Evolutionary conservation across 1,139 yeast species (phyloP), one percentile per base, ranked within the genome.

Genomic region (Lodderomyces jiufengensis): DNA sequence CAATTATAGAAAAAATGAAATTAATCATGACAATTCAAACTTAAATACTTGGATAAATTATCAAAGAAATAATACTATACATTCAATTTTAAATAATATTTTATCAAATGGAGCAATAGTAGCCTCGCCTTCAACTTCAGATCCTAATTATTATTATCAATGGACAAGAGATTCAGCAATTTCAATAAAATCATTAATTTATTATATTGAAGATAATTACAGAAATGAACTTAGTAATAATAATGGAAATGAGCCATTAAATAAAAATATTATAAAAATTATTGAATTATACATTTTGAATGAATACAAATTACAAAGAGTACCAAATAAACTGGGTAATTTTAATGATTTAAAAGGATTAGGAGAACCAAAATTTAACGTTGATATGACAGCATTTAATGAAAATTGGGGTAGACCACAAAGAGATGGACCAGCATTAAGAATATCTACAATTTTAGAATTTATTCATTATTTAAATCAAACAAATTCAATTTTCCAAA

Each of bases 341-440:
- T 80, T 80, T 53, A 41, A 43, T 1, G 44, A 41, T 27, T 57
- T 68, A 38, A 54, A 63, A 29, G 88, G 88, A 3, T 66, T 90
- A 25, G 97, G 97, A 1, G 97, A 90, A 54, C 97, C 97, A 4
- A 90, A 90, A 55, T 88, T 84, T 51, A 57, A 72, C 52, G 78
- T 80, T 3, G 74, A 86, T 53, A 80, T 83, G 21, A 52, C 75
- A 0, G 67, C 84, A 1, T 90, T 83, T 49, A 55, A 60, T 11
- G 78, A 66, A 2, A 55, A 64, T 27, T 90, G 97, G 98, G 97
- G 97, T 2, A 70, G 98, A 48, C 98, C 98, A 1, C 98, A 90
- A 59, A 73, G 87, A 43, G 98, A 92, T 57, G 97, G 97, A 0
- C 97, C 97, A 0, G 94, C 95, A 0, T 67, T 90, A 40, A 70